Evolutionary conservation across 192 early-diverging fungal species (phyloP), one percentile per base, ranked within the genome.

Genomic region (Umbelopsis sp.): DNA sequence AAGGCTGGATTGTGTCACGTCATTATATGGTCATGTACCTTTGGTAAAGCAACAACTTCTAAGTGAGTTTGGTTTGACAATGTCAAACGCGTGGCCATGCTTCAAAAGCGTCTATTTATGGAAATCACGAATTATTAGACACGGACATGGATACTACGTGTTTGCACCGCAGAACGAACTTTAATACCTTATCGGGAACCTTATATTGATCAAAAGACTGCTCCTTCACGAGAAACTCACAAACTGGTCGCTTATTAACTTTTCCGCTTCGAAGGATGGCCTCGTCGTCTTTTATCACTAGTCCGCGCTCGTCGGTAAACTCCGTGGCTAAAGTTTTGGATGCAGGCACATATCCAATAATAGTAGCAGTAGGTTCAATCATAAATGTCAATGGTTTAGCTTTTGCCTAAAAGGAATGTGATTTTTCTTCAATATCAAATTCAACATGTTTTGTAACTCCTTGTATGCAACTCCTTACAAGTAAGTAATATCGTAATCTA

Each of bases 31-130:
- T 58, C 13, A 49, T 30, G 20, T 61, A 78, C 83, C 89, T 79
- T 94, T 94, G 16, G 92, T 94, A 70, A 94, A 94, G 74, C 92
- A 94, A 69, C 91, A 93, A 21, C 91, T 89, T 41, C 89, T 78
- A 46, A 72, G 80, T 18, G 81, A 82, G 20, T 79, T 73, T 1
- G 85, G 81, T 49, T 88, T 90, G 20, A 94, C 89, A 21, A 93
- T 88, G 77, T 93, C 86, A 81, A 88, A 88, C 11, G 83, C 65
- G 5, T 78, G 53, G 22, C 82, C 81, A 44, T 86, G 81, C 47
- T 88, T 87, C 13, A 78, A n/a, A 47, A 87, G 67, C 1, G 69
- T 74, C 79, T 86, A 46, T 41, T 41, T 41, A 41, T 41, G 37
- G 37, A 41, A 41, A 41, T 1, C 2, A 9, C 37, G 5, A 10